phyloP scores from a whole-genome alignment of 2,329 filamentous ascomycete genomes.

The Sporothrix dimorphospora region DNA sequence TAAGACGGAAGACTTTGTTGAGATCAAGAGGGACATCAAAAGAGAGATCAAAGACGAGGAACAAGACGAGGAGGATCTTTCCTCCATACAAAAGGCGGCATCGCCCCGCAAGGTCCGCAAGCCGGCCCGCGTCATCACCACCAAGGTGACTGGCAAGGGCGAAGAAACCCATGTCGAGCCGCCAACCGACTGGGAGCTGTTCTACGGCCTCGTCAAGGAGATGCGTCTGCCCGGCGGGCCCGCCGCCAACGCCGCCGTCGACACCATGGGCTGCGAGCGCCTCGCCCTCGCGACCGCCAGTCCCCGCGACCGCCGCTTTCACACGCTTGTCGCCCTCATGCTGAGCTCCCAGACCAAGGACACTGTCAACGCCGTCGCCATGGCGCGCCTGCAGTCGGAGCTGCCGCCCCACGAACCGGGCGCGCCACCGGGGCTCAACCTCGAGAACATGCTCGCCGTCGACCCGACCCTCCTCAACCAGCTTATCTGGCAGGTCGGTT shows the following conservation, averaged over 20 bases:
- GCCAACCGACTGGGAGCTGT: slow-evolving; percentile 79
- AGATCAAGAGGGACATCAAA: slow-evolving; percentile 31
- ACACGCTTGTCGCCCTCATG: slow-evolving; percentile 88
- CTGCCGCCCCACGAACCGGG: slow-evolving; percentile 58
- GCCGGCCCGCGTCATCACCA: slow-evolving; percentile 32
- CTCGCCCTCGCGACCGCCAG: slow-evolving; percentile 61
- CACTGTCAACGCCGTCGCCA: slow-evolving; percentile 82
- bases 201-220: slow-evolving; percentile 75
- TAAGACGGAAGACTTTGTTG: slow-evolving; percentile 37
- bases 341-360: slow-evolving; percentile 92
- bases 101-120: slow-evolving; percentile 35
- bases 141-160: neutral
- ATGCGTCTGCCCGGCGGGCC: slow-evolving; percentile 67
- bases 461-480: slow-evolving; percentile 67
- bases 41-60: slow-evolving; percentile 30
- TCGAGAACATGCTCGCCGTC: slow-evolving; percentile 77
- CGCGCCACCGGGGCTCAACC: slow-evolving; percentile 61
- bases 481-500: slow-evolving; percentile 82
- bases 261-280: slow-evolving; percentile 94
- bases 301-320: slow-evolving; percentile 69
- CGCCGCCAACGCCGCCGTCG: slow-evolving; percentile 79
- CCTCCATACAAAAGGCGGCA: slow-evolving; percentile 46
- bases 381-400: slow-evolving; percentile 76
- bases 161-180: slow-evolving; percentile 48
- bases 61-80: slow-evolving; percentile 3